Evolutionary conservation across 2,329 filamentous ascomycete genomes (phyloP), one percentile per base, ranked within the genome.

Genomic region (Aureobasidium leucospermi): DNA sequence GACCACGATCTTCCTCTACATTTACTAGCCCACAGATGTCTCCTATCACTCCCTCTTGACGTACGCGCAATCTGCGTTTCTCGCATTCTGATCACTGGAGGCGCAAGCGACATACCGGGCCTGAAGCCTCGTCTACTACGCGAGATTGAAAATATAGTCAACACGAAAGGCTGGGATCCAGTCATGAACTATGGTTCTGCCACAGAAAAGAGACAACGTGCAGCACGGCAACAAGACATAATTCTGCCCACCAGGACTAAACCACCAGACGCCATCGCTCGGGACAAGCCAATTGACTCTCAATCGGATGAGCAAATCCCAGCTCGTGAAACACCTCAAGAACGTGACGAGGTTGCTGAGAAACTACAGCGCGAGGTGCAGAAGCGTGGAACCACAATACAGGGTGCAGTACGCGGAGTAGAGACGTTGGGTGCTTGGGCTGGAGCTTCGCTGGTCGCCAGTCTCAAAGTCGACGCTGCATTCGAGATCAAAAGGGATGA

Each of bases 1-100:
- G 92, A 97, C 67, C 81, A 99, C 65, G 93, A 97, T 64, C 80
- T 89, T 16, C 86, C 93, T 0, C 68, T 97, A 1, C 89, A 89
- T 55, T 70, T 85, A 11, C 80, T 97, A 8, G 78, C 95, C 2
- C 95, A 96, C 73, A 82, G 83, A 57, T 82, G 85, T 39, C 80
- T 99, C 1, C 78, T 95, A 1, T 80, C 84, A 7, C 78, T 96
- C 1, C 89, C 91, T 0, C 76, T 93, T 4, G 94, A 99, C 71
- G 85, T 92, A 4, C 85, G 94, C 28, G 86, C 88, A 1, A 75
- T 87, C 4, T 96, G 93, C 72, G 94, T 96, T 85, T 86, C 91
- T 1, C 88, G 93, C 41, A 88, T 97, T 47, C 78, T 96, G 15
- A 88, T 99, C 68, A 87, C 87, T 0, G 94, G 94, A 34, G 90